Evolutionary conservation across 352 stramenopile genomes (phyloP).

Genomic region (Globisporangium sylvaticum): DNA sequence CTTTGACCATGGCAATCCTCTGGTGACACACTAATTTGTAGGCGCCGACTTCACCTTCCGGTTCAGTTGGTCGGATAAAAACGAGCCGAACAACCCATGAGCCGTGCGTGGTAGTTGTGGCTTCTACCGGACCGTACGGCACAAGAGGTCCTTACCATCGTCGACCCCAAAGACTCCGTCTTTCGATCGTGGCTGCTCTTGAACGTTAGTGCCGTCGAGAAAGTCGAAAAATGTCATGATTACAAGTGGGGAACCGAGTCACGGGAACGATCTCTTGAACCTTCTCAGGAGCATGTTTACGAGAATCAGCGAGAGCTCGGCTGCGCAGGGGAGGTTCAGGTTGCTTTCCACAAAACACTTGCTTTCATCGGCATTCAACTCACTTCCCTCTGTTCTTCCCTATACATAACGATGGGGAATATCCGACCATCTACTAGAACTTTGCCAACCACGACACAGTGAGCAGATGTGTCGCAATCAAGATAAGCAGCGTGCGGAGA

Average conservation of each 20-base stretch:
- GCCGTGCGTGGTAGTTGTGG: too few species aligned
- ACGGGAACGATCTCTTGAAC: not conserved
- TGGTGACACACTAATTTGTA: not conserved
- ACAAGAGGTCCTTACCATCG: not conserved
- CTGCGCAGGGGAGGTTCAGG: too few species aligned
- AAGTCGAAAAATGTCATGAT: not conserved
- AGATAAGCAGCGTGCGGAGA: too few species aligned
- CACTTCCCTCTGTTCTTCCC: too few species aligned
- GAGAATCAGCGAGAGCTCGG: not conserved
- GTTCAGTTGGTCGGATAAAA: not conserved
- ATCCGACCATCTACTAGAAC: too few species aligned
- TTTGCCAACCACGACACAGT: too few species aligned
- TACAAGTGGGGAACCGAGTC: not conserved
- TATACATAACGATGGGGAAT: too few species aligned
- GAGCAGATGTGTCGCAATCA: too few species aligned
- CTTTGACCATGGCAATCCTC: too few species aligned
- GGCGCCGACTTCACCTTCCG: not conserved
- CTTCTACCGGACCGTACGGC: too few species aligned
- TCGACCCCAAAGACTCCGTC: not conserved
- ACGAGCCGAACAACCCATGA: not conserved
- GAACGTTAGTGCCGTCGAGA: not conserved
- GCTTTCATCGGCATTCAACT: not conserved
- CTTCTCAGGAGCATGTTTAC: not conserved
- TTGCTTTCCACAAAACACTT: too few species aligned
- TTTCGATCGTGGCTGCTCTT: not conserved